Conservation (phyloP, 2,329 filamentous ascomycete species). For the Mycosphaerella sp. region DNA sequence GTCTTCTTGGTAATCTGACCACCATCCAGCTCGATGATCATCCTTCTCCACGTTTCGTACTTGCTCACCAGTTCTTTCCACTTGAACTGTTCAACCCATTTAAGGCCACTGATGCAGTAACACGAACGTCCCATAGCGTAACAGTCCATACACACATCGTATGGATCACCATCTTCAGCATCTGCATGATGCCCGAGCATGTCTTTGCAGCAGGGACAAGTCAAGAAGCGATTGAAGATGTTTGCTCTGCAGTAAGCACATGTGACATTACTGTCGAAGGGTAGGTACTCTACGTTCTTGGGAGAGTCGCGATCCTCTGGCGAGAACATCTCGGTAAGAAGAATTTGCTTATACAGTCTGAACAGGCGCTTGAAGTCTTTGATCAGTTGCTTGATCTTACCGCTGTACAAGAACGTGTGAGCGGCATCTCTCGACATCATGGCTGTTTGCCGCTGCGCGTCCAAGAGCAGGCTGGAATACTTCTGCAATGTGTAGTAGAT, state of each 20-base stretch:
- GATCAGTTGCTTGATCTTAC: constrained; percentile 63
- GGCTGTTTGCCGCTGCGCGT: constrained; percentile 48
- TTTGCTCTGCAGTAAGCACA: constrained; percentile 95
- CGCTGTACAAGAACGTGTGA: constrained; percentile 33
- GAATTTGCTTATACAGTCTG: constrained; percentile 65
- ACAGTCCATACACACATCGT: constrained; percentile 97
- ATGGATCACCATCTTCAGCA: constrained; percentile 67
- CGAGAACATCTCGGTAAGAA: constrained; percentile 82
- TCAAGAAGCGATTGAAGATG: constrained; percentile 94
- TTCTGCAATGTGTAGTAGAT: constrained; percentile 80
- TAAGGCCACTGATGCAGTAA: constrained; percentile 73
- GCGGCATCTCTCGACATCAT: constrained; percentile 34
- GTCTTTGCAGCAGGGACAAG: constrained; percentile 76
- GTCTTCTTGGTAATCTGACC: constrained; percentile 56
- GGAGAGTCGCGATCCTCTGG: constrained; percentile 50
- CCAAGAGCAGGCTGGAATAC: constrained; percentile 58
- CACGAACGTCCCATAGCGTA: constrained; percentile 97
- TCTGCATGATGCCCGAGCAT: constrained; percentile 52
- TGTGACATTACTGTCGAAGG: constrained; percentile 85
- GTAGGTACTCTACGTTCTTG: constrained; percentile 67
- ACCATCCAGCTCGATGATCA: constrained; percentile 68
- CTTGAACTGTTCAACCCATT: constrained; percentile 88
- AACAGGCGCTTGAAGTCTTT: constrained; percentile 80
- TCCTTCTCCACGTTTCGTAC: constrained; percentile 75
- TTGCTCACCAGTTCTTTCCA: constrained; percentile 72